Conservation (phyloP, 306 rosid genomes). For the Cicer cuneatum region DNA sequence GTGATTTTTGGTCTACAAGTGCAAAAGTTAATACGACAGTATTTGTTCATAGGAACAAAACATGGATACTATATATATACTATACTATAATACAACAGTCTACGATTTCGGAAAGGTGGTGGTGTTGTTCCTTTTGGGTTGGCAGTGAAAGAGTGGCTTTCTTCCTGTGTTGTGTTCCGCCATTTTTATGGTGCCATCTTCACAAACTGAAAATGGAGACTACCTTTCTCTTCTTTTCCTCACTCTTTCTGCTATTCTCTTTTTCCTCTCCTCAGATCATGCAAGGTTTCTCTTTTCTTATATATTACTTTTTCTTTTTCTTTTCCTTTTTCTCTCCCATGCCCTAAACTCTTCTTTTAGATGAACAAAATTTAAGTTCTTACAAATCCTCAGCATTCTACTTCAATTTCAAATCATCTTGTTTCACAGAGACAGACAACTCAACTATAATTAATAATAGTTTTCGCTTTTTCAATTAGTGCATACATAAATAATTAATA, state of each 20-base stretch:
- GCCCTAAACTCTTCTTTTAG: background rate
- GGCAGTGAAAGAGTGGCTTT: conserved; percentile 2
- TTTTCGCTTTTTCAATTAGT: conserved; percentile 8
- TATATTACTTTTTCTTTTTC: background rate
- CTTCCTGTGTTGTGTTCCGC: background rate
- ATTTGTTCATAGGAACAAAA: background rate
- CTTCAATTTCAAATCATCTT: conserved; percentile 2
- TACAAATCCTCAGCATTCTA: background rate
- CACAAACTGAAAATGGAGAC: conserved; percentile 22
- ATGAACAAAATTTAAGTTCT: background rate
- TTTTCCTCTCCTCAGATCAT: conserved; percentile 49
- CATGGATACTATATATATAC: background rate
- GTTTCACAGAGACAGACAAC: background rate
- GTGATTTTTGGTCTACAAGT: too few relatives aligned
- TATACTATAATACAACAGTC: background rate
- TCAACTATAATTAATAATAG: background rate
- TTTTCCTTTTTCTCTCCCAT: background rate
- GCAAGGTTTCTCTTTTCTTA: conserved; percentile 35
- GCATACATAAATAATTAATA: background rate
- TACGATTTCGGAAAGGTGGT: conserved; percentile 6
- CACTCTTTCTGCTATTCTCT: conserved; percentile 19
- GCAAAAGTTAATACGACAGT: too few relatives aligned
- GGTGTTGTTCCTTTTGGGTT: background rate
- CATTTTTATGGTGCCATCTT: conserved; percentile 5
- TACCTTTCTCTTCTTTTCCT: background rate